Base-by-base conservation (phyloP, 768 basidiomycete genomes). In the Collybia sordida region DNA sequence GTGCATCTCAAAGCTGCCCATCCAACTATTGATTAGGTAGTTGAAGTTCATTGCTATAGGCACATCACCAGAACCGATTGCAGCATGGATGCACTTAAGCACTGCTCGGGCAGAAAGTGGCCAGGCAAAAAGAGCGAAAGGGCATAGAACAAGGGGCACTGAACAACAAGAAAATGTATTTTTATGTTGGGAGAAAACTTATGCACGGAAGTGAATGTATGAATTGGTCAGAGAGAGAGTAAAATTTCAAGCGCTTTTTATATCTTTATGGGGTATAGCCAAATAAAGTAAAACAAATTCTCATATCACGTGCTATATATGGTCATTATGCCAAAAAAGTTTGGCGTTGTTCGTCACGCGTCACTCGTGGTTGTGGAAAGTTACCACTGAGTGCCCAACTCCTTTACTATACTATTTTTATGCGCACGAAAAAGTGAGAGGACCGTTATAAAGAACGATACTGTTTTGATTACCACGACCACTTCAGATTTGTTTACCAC, bases 81-180 rank as follows among this genome's bases (percentile, higher is more conserved):
- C 83, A 86, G 82, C 72, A 80, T 83, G 66, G 79, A 73, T 67
- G 71, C 67, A 68, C 70, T 60, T 63, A 18, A 58, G 68, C 67
- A 73, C 85, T 86, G 83, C 79, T 77, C 85, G 85, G 85, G 85
- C 85, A 87, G 85, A 88, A 86, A 80, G 58, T 73, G 73, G 85
- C 85, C 85, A 57, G 39, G 22, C 42, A 39, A 47, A 49, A 21
- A 8, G 42, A 43, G 37, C 44, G 36, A 42, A 57, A 37, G 35
- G 39, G 39, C 47, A 49, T 11, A 53, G 18, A 24, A 43, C 34
- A 19, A 21, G 37, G 17, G n/a, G n/a, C n/a, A n/a, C n/a, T n/a
- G n/a, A n/a, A n/a, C n/a, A n/a, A n/a, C n/a, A n/a, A n/a, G n/a
- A n/a, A 44, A 49, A 23, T 15, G 2, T 14, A 39, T 7, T 14